phyloP scores from a whole-genome alignment of 176 grass and related monocot species.

The Paspalum notatum region DNA sequence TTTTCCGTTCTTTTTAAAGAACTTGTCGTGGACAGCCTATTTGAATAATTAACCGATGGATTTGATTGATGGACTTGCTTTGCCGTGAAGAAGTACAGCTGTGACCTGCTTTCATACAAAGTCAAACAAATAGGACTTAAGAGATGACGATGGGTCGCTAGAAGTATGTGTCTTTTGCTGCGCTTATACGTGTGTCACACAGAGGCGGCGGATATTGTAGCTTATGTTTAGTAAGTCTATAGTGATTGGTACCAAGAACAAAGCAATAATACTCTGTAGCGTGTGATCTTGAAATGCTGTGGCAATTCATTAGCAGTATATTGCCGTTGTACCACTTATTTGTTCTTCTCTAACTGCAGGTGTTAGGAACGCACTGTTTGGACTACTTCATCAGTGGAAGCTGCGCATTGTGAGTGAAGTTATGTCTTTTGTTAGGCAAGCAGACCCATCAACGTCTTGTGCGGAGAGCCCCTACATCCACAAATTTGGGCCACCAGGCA shows the following conservation, averaged over 20 bases:
- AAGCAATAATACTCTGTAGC: not conserved
- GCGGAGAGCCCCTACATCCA: conserved; percentile 31
- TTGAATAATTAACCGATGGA: not conserved
- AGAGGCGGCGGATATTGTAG: not conserved
- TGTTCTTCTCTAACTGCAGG: conserved; percentile 35
- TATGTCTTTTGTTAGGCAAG: conserved; percentile 39
- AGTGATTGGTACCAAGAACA: not conserved
- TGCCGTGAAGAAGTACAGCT: not conserved
- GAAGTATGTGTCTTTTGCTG: not conserved
- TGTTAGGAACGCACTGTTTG: not conserved
- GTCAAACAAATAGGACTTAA: not conserved
- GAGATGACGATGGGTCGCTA: not conserved
- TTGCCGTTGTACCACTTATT: not conserved
- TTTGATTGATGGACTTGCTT: conserved; percentile 6
- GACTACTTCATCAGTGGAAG: not conserved
- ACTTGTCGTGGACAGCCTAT: not conserved
- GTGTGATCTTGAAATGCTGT: not conserved
- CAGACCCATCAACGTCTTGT: conserved; percentile 35
- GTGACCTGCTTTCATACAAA: not conserved
- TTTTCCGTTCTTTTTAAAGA: not conserved
- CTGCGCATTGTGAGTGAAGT: conserved; percentile 1
- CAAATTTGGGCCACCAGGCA: conserved; percentile 23
- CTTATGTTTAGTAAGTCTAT: not conserved
- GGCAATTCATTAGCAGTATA: not conserved
- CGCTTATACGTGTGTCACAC: not conserved